These are phyloP conservation scores for Thalassiosira delicatula DNA, from an alignment of 352 stramenopile genomes.

Conservation along the genomic window DNA sequence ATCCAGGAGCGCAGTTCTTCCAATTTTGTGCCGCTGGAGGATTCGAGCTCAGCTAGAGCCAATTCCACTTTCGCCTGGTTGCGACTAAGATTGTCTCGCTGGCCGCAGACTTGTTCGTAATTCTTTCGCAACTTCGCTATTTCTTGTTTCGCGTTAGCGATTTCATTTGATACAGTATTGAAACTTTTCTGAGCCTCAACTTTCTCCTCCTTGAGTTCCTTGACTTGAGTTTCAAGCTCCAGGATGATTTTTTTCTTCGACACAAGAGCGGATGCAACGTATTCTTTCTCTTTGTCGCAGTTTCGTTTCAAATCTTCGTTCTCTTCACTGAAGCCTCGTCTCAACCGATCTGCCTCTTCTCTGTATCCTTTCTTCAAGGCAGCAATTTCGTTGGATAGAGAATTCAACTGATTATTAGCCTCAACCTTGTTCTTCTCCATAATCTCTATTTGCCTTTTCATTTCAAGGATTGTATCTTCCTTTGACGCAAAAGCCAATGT, in stretches of 20 bases:
- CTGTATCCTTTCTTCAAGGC: not conserved
- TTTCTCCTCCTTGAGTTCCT: slow-evolving; percentile 5
- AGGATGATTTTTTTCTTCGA: slow-evolving; percentile 27
- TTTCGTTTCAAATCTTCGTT: no score
- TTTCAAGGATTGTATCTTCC: slow-evolving; percentile 17
- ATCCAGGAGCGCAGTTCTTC: no score
- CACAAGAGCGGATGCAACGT: slow-evolving; percentile 22
- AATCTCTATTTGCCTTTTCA: slow-evolving; percentile 28
- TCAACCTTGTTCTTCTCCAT: slow-evolving; percentile 22
- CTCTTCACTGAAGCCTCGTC: no score
- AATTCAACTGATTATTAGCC: not conserved
- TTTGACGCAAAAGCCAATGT: slow-evolving; percentile 38
- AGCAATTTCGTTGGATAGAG: not conserved
- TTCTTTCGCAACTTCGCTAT: no score
- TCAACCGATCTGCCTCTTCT: no score
- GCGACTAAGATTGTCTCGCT: no score
- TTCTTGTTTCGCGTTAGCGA: slow-evolving; percentile 24
- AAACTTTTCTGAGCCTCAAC: slow-evolving; percentile 1
- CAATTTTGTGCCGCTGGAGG: no score
- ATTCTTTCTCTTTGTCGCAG: slow-evolving; percentile 37
- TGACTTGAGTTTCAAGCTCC: slow-evolving; percentile 2
- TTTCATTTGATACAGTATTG: not conserved
- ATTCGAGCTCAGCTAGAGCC: no score
- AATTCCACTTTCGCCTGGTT: no score
- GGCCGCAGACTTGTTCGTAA: no score